Conservation (phyloP, 75 land plant genomes). For the Pinus tabuliformis region DNA sequence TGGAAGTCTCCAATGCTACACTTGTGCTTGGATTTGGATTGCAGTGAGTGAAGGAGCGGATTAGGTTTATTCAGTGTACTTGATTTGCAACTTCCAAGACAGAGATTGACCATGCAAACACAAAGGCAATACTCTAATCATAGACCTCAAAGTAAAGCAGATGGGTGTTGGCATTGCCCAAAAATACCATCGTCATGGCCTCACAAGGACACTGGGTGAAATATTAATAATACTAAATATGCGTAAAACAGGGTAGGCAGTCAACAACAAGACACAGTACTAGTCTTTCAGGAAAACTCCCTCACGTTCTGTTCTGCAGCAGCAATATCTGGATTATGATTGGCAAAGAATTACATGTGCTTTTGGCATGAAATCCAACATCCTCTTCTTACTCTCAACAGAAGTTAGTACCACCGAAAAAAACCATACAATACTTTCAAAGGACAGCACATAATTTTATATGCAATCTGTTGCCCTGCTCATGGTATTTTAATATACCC, state of each 20-base stretch:
- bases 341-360: slow-evolving; percentile 11
- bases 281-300: not conserved
- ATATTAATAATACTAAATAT: not conserved
- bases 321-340: slow-evolving; percentile 2
- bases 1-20: not conserved
- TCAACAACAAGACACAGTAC: slow-evolving; percentile 9
- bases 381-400: not conserved
- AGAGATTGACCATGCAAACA: not conserved
- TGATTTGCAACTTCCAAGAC: slow-evolving; percentile 1
- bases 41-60: not conserved
- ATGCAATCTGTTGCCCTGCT: slow-evolving; percentile 2
- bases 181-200: not conserved
- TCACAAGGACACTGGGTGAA: slow-evolving; percentile 6
- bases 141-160: not conserved
- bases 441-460: not conserved
- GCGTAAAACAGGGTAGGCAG: slow-evolving; percentile 2
- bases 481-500: not conserved
- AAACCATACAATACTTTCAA: not conserved
- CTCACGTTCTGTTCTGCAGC: not conserved
- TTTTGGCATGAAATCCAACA: slow-evolving; percentile 5
- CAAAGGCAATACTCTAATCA: slow-evolving; percentile 1
- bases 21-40: not conserved
- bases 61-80: not conserved
- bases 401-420: slow-evolving; percentile 5
- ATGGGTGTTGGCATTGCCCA: not conserved